Evolutionary conservation across 2,329 filamentous ascomycete species (phyloP).

Genomic region (Parasarocladium wereldwijsianum): DNA sequence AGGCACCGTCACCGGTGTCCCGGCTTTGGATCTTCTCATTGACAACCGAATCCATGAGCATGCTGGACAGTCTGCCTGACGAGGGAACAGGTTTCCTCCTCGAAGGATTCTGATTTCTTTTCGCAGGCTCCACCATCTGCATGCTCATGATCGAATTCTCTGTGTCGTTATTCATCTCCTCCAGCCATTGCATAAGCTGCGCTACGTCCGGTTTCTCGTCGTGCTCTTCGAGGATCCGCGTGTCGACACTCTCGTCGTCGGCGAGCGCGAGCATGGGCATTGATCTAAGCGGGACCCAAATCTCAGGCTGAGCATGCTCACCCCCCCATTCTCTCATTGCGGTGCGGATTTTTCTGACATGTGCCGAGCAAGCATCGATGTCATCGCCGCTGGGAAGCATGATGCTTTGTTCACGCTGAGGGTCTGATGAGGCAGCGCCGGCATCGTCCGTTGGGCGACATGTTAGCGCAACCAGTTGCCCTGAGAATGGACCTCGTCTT

Average conservation of each 20-base stretch:
- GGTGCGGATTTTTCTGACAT: slow-evolving; percentile 26
- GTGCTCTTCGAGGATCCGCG: slow-evolving; percentile 14
- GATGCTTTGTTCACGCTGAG: too few species aligned
- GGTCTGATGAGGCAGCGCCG: background rate
- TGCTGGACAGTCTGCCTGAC: slow-evolving; percentile 1
- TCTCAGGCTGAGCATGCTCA: slow-evolving; percentile 22
- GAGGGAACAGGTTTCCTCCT: slow-evolving; percentile 2
- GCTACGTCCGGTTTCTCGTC: background rate
- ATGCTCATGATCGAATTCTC: slow-evolving; percentile 30
- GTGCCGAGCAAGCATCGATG: background rate
- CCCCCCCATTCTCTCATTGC: slow-evolving; percentile 20
- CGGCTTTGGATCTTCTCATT: slow-evolving; percentile 14
- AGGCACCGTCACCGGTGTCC: too few species aligned
- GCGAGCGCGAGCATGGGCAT: too few species aligned
- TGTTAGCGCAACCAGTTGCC: slow-evolving; percentile 5
- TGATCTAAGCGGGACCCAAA: slow-evolving; percentile 32
- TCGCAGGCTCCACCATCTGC: slow-evolving; percentile 22
- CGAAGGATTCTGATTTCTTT: slow-evolving; percentile 16
- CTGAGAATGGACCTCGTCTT: slow-evolving; percentile 4
- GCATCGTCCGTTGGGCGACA: background rate
- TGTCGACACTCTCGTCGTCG: slow-evolving; percentile 23
- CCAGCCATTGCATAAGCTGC: slow-evolving; percentile 34
- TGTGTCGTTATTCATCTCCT: slow-evolving; percentile 32
- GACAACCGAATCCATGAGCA: background rate
- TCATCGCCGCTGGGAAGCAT: background rate